Evolutionary conservation across 1,284 basidiomycete genomes (phyloP), one percentile per base, ranked within the genome.

Genomic region (Sanghuangporus sanghuang): DNA sequence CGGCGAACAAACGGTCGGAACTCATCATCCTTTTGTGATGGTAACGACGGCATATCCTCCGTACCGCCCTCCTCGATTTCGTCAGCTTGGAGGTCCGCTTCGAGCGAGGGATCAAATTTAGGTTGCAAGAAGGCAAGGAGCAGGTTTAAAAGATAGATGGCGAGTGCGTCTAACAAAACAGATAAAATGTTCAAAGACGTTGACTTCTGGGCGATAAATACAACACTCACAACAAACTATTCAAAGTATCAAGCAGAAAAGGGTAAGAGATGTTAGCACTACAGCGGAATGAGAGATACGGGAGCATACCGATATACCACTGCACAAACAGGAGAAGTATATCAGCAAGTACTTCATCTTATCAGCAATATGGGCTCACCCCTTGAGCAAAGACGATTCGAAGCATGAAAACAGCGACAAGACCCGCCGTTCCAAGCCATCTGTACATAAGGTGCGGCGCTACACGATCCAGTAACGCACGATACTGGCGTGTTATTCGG

Each of bases 1-100:
- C 97, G 81, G 65, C 97, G 82, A 67, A 99, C 96, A 75, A 99
- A 99, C 1, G 97, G 97, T 63, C 94, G 81, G 78, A 98, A 97
- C 73, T 98, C 96, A 68, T 96, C 95, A 70, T 94, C 90, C 69
- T 85, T 83, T 68, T 84, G 79, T 36, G 85, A 88, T 6, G 89
- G 88, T 27, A 83, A 74, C 46, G 74, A 71, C 9, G 69, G 68
- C 11, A 67, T 63, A 32, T 69, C 69, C 49, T 82, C 80, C 2
- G 69, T 79, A 71, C 89, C 93, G 23, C 96, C 96, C 71, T 95
- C 96, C 73, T 98, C 96, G 18, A 98, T 91, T 71, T 98, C 95
- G 72, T 96, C 93, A 6, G 94, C 96, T 61, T 93, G 83, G 2
- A 98, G 80, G 75, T 99, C 97, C 52, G 92, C 92, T 69, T 96